These are phyloP conservation scores for Acacia crassicarpa DNA, from an alignment of 306 rosid species.

Conservation along the genomic window DNA sequence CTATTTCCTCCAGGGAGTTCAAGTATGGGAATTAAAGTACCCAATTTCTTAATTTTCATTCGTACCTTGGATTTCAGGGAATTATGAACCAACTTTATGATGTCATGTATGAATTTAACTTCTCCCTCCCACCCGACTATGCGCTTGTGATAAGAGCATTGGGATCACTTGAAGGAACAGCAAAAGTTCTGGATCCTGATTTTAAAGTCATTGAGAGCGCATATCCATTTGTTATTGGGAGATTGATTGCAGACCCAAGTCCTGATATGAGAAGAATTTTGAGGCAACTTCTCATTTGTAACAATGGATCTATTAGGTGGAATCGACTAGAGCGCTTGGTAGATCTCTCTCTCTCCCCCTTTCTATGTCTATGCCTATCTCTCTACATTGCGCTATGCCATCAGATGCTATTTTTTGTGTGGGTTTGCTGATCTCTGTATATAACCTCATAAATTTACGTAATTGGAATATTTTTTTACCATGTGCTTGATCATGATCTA, in stretches of 20 bases:
- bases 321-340: constrained; percentile 93
- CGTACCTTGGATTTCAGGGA: constrained; percentile 74
- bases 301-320: constrained; percentile 94
- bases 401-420: constrained; percentile 9
- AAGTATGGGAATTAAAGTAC: constrained; percentile 11
- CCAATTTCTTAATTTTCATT: constrained; percentile 3
- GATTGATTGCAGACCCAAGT: constrained; percentile 90
- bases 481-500: constrained; percentile 9
- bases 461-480: neutral
- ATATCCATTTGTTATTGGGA: constrained; percentile 89
- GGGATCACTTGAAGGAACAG: constrained; percentile 98
- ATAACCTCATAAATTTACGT: constrained; percentile 8
- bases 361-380: neutral
- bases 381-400: neutral
- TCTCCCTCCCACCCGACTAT: constrained; percentile 96
- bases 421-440: constrained; percentile 18
- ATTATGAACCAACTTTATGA: constrained; percentile 79
- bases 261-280: constrained; percentile 97
- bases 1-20: constrained; percentile 15
- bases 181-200: constrained; percentile 87
- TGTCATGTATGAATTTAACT: constrained; percentile 87
- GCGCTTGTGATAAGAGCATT: constrained; percentile 91
- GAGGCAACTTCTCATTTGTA: constrained; percentile 83
- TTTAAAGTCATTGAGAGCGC: constrained; percentile 94
- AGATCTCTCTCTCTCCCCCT: constrained; percentile 24